Percentiles rank a stretch among this genome's conserved stretches.
These are phyloP conservation scores for Ustilago hordei DNA, from an alignment of 1,284 basidiomycete genomes.

Conservation along the genomic window DNA sequence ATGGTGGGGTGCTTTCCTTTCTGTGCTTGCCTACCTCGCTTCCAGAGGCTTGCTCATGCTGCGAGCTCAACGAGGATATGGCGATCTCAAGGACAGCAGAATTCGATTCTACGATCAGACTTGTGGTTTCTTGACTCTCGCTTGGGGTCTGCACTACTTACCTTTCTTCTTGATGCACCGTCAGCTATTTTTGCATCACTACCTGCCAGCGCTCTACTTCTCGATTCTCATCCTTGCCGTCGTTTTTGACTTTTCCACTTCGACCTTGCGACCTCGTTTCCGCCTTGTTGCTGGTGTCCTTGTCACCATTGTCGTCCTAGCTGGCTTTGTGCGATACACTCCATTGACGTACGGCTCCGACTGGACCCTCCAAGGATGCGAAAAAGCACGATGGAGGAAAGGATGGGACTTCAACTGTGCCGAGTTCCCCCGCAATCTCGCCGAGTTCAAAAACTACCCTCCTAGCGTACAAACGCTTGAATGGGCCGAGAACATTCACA, in stretches of 20 bases:
- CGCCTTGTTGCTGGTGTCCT: conserved; percentile 83
- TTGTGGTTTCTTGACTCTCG: conserved; percentile 90
- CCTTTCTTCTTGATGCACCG: conserved; percentile 97
- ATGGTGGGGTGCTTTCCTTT: conserved; percentile 85
- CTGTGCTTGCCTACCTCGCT: conserved; percentile 78
- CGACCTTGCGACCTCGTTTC: conserved; percentile 79
- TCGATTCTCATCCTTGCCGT: conserved; percentile 83
- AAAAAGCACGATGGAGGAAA: conserved; percentile 84
- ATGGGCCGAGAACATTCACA: conserved; percentile 16
- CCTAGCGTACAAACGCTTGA: conserved; percentile 47
- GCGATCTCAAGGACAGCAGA: conserved; percentile 90
- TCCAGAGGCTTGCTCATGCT: conserved; percentile 84
- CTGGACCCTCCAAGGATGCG: conserved; percentile 87
- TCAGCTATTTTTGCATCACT: conserved; percentile 96
- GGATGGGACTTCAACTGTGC: conserved; percentile 96
- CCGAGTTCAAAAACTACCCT: conserved; percentile 49
- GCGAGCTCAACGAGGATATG: conserved; percentile 87
- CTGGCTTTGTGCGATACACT: conserved; percentile 83
- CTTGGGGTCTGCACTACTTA: conserved; percentile 93
- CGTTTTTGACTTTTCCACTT: conserved; percentile 87
- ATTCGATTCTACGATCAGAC: conserved; percentile 87
- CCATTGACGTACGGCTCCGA: conserved; percentile 85
- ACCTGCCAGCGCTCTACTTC: conserved; percentile 95
- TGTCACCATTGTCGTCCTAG: conserved; percentile 79
- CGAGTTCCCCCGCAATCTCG: conserved; percentile 55